Conservation (phyloP, 2,329 filamentous ascomycete species). For the Pseudogymnoascus sp. region DNA sequence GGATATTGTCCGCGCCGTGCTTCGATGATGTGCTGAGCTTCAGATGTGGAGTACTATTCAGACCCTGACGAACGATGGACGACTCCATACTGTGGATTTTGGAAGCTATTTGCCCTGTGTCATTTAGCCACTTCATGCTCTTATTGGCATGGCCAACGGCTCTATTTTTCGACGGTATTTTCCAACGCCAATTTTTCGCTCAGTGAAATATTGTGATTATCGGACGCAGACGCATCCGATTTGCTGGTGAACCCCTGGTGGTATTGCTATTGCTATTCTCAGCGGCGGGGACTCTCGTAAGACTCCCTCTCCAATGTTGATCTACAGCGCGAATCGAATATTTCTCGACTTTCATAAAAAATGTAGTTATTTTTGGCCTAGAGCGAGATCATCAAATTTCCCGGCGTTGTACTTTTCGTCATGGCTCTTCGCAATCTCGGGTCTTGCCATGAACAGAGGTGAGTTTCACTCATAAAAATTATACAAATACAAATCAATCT, state of each 20-base stretch:
- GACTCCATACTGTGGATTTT: neutral
- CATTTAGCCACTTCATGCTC: slow-evolving; percentile 4
- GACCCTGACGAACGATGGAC: neutral
- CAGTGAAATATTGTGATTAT: neutral
- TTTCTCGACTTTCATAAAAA: slow-evolving; percentile 5
- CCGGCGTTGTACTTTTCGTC: neutral
- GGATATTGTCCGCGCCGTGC: neutral
- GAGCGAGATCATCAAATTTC: slow-evolving; percentile 4
- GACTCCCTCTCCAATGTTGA: neutral
- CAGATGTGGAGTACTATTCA: neutral
- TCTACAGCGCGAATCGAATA: neutral
- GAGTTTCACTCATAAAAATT: neutral
- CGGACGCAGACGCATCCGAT: neutral
- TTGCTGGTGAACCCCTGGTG: neutral
- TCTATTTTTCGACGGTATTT: neutral
- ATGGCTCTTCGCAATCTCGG: neutral
- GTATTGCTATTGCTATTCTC: slow-evolving; percentile 3
- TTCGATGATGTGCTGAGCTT: slow-evolving; percentile 3
- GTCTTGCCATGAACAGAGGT: neutral
- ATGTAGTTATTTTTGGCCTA: neutral
- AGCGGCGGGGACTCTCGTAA: slow-evolving; percentile 1
- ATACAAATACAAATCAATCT: neutral
- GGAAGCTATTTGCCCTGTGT: neutral
- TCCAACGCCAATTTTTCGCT: neutral
- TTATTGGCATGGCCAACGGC: neutral